phyloP scores from a whole-genome alignment of 805 yeast genomes.

The Metschnikowia kofuensis region DNA sequence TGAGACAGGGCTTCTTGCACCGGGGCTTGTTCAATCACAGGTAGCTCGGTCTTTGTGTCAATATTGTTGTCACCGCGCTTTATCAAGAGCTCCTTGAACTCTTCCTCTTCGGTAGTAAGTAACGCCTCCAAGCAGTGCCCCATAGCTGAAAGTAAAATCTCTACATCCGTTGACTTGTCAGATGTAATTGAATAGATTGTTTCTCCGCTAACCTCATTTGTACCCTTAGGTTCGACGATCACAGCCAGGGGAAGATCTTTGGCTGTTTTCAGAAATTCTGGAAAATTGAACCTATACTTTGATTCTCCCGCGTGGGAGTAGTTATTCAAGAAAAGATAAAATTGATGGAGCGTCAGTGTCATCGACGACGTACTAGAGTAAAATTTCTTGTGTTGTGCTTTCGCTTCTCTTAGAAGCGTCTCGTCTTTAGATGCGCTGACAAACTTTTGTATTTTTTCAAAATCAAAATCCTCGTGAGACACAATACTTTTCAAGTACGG shows the following conservation, averaged over 20 bases:
- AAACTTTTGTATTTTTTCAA: conserved; percentile 52
- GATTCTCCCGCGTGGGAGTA: conserved; percentile 19
- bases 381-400: conserved; percentile 36
- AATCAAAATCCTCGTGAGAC: conserved; percentile 62
- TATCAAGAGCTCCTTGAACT: conserved; percentile 41
- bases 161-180: conserved; percentile 66
- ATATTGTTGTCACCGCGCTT: conserved; percentile 9
- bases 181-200: conserved; percentile 61
- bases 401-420: conserved; percentile 48
- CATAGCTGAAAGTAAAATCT: conserved; percentile 63
- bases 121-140: conserved; percentile 81
- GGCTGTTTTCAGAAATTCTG: conserved; percentile 47
- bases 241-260: conserved; percentile 45
- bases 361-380: conserved; percentile 85
- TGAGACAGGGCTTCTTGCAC: conserved; percentile 15
- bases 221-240: conserved; percentile 50
- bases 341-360: conserved; percentile 71
- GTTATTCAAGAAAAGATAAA: conserved; percentile 66
- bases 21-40: neutral
- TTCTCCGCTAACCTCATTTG: conserved; percentile 22
- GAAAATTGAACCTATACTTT: conserved; percentile 27
- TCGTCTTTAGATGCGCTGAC: conserved; percentile 68
- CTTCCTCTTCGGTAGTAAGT: conserved; percentile 57
- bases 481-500: conserved; percentile 58
- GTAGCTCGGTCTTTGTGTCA: neutral